These are phyloP conservation scores for Uronychia binucleata DNA, from an alignment of 73 alveolate species.

Conservation along the genomic window DNA sequence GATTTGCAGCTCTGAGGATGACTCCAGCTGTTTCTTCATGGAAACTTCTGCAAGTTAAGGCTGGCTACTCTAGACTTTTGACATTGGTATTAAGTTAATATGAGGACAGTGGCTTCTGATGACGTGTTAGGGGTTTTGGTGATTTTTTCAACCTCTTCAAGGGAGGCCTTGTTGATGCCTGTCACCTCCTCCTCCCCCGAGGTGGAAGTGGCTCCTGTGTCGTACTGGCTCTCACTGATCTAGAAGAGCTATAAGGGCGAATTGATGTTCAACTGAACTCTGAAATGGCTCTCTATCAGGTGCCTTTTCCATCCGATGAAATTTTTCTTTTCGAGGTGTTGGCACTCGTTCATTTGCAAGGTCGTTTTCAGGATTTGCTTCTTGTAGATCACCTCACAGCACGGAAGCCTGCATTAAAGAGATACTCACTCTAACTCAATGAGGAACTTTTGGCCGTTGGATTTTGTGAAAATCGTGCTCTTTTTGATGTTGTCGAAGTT, in stretches of 20 bases:
- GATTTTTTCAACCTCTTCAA: neutral
- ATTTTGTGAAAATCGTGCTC: neutral
- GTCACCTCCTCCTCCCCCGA: neutral
- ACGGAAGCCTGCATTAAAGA: neutral
- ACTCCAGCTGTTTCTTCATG: too few relatives aligned
- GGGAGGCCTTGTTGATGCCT: neutral
- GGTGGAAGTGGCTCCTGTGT: neutral
- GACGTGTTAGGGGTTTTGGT: neutral
- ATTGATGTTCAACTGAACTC: neutral
- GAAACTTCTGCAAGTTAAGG: too few relatives aligned
- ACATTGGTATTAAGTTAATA: too few relatives aligned
- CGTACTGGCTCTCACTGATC: neutral
- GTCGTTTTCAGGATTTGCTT: neutral
- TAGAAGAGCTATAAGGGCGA: neutral
- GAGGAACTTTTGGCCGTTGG: neutral
- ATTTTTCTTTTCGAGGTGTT: neutral
- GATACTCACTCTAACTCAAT: neutral
- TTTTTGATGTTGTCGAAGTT: neutral
- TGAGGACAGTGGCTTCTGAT: too few relatives aligned
- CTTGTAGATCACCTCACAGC: neutral
- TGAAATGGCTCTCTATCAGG: neutral
- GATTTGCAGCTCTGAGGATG: too few relatives aligned
- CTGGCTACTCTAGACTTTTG: too few relatives aligned
- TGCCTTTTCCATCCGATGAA: neutral
- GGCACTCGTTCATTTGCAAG: neutral